These are phyloP conservation scores for Colletotrichum chlorophyti DNA, from an alignment of 2,329 filamentous ascomycete species.

Conservation along the genomic window DNA sequence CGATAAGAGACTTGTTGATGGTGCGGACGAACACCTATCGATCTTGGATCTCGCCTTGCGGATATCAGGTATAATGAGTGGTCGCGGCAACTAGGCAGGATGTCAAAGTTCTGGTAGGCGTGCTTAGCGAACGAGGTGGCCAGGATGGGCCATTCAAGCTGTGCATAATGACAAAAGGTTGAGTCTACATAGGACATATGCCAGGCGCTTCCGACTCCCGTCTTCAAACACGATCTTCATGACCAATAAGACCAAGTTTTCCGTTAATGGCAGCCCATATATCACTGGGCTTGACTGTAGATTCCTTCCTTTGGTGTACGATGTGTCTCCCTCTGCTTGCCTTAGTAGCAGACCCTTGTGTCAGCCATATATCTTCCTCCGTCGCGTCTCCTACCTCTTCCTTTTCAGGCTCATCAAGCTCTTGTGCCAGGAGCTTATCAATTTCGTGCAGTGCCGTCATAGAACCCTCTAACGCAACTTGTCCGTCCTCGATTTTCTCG, in stretches of 20 bases:
- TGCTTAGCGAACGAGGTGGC: conserved; percentile 16
- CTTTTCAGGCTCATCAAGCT: conserved; percentile 33
- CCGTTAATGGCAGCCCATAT: conserved; percentile 61
- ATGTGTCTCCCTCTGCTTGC: conserved; percentile 35
- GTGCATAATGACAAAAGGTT: conserved; percentile 9
- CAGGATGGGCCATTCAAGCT: conserved; percentile 12
- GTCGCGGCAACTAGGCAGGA: conserved; percentile 35
- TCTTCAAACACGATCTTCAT: conserved; percentile 35
- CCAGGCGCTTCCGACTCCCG: not conserved
- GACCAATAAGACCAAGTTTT: conserved; percentile 58
- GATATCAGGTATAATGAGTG: conserved; percentile 75
- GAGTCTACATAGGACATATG: conserved; percentile 13
- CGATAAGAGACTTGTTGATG: conserved; percentile 93
- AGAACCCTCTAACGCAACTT: conserved; percentile 60
- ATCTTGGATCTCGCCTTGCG: conserved; percentile 85
- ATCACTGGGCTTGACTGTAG: conserved; percentile 40
- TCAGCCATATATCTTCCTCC: conserved; percentile 47
- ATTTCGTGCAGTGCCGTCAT: conserved; percentile 57
- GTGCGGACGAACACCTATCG: conserved; percentile 91
- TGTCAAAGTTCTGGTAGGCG: not conserved
- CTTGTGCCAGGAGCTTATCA: conserved; percentile 53
- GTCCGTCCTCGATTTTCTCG: conserved; percentile 65
- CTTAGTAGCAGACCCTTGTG: conserved; percentile 34
- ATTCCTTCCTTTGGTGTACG: conserved; percentile 30
- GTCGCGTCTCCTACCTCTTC: conserved; percentile 31